Evolutionary conservation across 2,329 filamentous ascomycete genomes (phyloP).

Genomic region (Exophiala sideris): DNA sequence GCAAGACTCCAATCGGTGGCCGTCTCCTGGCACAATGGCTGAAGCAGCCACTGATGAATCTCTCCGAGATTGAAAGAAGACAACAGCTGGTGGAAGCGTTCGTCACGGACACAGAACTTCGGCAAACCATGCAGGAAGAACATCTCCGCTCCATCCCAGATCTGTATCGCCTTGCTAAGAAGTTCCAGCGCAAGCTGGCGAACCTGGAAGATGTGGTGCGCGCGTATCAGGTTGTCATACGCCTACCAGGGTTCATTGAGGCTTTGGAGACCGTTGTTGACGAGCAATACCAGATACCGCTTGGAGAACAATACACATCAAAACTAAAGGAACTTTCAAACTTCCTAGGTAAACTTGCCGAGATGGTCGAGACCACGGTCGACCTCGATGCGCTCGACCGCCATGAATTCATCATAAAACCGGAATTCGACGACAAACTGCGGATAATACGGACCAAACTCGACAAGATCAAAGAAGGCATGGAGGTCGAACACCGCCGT

Average conservation of each 20-base stretch:
- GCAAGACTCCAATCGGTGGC: constrained; percentile 92
- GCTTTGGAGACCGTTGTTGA: constrained; percentile 94
- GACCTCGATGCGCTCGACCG: constrained; percentile 93
- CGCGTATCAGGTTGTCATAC: constrained; percentile 90
- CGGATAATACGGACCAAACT: constrained; percentile 87
- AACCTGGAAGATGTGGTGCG: constrained; percentile 94
- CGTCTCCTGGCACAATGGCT: constrained; percentile 91
- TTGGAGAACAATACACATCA: constrained; percentile 81
- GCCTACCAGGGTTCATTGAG: constrained; percentile 82
- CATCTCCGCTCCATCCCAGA: constrained; percentile 91
- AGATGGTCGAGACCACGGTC: constrained; percentile 98
- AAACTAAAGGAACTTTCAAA: constrained; percentile 75
- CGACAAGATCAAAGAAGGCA: constrained; percentile 76
- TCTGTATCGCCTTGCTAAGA: constrained; percentile 87
- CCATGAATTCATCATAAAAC: constrained; percentile 98
- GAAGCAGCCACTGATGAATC: constrained; percentile 94
- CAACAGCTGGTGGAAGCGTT: constrained; percentile 96
- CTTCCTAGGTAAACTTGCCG: constrained; percentile 78
- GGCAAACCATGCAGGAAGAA: constrained; percentile 95
- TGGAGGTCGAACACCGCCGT: constrained; percentile 74
- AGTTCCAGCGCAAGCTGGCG: constrained; percentile 87
- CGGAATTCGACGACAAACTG: constrained; percentile 89
- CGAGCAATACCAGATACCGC: constrained; percentile 80
- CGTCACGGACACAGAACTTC: constrained; percentile 83
- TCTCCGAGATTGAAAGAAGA: constrained; percentile 80